These are phyloP conservation scores for Leptodermis oblonga DNA, from an alignment of 257 asterid species.

Conservation along the genomic window DNA sequence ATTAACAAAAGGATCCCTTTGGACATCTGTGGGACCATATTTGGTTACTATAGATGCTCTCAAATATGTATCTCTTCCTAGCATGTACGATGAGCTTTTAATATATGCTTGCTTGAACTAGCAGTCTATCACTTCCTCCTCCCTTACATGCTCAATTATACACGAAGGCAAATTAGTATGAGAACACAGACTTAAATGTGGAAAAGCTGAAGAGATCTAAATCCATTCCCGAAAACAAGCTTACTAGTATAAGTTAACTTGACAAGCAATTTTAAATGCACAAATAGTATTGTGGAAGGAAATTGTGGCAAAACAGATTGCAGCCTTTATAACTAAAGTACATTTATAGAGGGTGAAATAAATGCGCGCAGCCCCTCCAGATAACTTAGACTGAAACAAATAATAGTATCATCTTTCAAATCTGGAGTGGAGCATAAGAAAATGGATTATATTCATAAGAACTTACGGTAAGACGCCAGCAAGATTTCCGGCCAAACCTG, in stretches of 20 bases:
- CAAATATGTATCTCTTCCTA: background rate
- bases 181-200: background rate
- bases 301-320: background rate
- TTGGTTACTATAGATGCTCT: background rate
- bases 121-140: background rate
- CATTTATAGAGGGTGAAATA: background rate
- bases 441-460: background rate
- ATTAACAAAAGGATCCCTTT: background rate
- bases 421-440: background rate
- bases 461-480: conserved; percentile 73
- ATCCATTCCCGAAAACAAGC: background rate
- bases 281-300: background rate
- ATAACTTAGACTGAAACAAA: conserved; percentile 1
- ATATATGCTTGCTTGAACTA: background rate
- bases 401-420: conserved; percentile 3
- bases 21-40: background rate
- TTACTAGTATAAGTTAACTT: background rate
- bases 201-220: background rate
- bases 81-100: background rate
- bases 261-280: background rate
- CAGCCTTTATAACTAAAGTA: background rate
- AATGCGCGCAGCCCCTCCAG: background rate
- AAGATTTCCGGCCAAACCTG: conserved; percentile 70
- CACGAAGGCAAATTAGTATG: background rate
- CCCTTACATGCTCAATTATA: background rate